Evolutionary conservation across 805 yeast species (phyloP).

Genomic region (Ogataea paraovalis): DNA sequence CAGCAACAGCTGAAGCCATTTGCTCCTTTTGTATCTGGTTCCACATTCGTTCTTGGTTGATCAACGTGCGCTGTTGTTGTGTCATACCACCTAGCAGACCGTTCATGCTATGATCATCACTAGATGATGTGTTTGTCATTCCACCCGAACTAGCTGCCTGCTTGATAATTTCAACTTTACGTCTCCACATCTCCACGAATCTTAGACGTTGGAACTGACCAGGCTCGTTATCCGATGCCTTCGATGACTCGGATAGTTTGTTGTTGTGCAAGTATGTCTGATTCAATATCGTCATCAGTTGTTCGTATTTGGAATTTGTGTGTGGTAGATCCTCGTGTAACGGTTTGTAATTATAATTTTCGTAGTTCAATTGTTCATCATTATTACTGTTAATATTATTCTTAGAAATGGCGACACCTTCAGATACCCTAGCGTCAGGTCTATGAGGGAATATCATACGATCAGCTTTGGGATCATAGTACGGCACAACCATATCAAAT

Average conservation of each 20-base stretch:
- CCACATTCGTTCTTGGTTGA: slow-evolving; percentile 27
- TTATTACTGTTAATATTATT: slow-evolving; percentile 15
- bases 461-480: slow-evolving; percentile 30
- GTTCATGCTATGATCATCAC: slow-evolving; percentile 20
- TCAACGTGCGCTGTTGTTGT: slow-evolving; percentile 26
- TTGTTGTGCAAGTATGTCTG: slow-evolving; percentile 39
- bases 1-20: slow-evolving; percentile 32
- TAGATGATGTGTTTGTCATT: slow-evolving; percentile 7
- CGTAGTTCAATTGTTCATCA: slow-evolving; percentile 16
- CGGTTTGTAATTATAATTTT: slow-evolving; percentile 28
- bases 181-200: slow-evolving; percentile 81
- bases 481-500: slow-evolving; percentile 39
- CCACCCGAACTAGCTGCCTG: slow-evolving; percentile 36
- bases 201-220: slow-evolving; percentile 79
- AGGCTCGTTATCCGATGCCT: slow-evolving; percentile 24
- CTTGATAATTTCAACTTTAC: slow-evolving; percentile 54
- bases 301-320: slow-evolving; percentile 83
- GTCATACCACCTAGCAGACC: slow-evolving; percentile 27
- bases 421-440: slow-evolving; percentile 32
- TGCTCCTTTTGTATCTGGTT: slow-evolving; percentile 30
- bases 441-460: slow-evolving; percentile 36
- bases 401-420: neutral
- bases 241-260: slow-evolving; percentile 25
- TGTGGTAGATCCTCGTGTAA: slow-evolving; percentile 71
- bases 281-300: slow-evolving; percentile 71